phyloP scores from a whole-genome alignment of 164 flowering plant species.

The Chimonanthus salicifolius region DNA sequence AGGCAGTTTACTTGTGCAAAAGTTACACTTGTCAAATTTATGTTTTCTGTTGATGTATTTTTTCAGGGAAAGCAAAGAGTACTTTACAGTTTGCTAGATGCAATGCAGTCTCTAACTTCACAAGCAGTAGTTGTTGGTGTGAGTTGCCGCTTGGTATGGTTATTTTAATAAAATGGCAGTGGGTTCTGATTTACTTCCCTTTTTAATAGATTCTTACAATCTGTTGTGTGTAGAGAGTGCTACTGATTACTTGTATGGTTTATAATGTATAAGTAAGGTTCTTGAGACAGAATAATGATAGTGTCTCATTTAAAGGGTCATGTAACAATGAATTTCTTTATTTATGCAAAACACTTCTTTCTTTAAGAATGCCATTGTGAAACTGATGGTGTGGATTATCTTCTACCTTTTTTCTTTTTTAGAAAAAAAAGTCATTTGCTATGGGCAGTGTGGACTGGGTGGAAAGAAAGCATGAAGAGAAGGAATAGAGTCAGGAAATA shows the following conservation, averaged over 20 bases:
- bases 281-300: no score
- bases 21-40: background rate
- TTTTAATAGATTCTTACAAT: no score
- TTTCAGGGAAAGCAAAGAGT: conserved; percentile 89
- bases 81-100: conserved; percentile 92
- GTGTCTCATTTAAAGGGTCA: no score
- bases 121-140: conserved; percentile 94
- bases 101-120: conserved; percentile 92
- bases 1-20: background rate
- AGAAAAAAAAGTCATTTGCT: background rate
- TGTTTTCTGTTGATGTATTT: background rate
- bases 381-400: background rate
- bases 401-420: background rate
- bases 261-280: no score
- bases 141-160: conserved; percentile 84
- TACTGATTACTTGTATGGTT: no score
- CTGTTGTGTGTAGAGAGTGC: no score
- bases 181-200: background rate
- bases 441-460: background rate
- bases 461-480: background rate
- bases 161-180: background rate
- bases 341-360: no score
- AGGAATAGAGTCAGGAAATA: background rate
- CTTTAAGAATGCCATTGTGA: background rate
- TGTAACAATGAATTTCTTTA: no score